Conservation (phyloP, 257 asterid genomes). For the Parsonsia alboflavescens region DNA sequence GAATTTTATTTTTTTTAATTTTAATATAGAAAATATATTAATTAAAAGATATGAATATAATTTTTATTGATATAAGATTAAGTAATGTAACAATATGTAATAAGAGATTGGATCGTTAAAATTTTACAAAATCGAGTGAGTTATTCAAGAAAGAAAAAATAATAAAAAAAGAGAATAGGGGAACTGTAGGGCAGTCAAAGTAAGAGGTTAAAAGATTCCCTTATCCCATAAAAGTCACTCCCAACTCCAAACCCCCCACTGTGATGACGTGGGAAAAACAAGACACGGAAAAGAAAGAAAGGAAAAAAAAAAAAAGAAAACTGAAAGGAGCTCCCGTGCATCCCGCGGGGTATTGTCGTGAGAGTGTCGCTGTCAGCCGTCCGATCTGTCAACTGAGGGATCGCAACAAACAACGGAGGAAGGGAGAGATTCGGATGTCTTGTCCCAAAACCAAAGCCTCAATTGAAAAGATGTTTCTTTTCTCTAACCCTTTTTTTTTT, state of each 20-base stretch:
- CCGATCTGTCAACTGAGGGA: slow-evolving; percentile 11
- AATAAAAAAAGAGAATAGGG: too few relatives aligned
- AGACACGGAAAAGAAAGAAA: too few relatives aligned
- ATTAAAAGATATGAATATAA: too few relatives aligned
- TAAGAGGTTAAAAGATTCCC: slow-evolving; percentile 17
- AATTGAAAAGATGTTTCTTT: not conserved
- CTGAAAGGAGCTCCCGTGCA: slow-evolving; percentile 50
- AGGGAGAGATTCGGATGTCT: not conserved
- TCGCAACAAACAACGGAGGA: not conserved
- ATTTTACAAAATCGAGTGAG: too few relatives aligned
- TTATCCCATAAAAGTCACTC: slow-evolving; percentile 1
- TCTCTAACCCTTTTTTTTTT: not conserved
- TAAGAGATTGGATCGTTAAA: too few relatives aligned
- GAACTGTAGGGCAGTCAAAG: slow-evolving; percentile 16
- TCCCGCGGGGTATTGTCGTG: slow-evolving; percentile 54
- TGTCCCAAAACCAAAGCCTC: not conserved
- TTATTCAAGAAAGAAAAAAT: too few relatives aligned
- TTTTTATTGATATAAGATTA: too few relatives aligned
- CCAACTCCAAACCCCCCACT: not conserved
- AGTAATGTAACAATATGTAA: too few relatives aligned
- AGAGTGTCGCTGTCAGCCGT: slow-evolving; percentile 20
- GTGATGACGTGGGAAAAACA: slow-evolving; percentile 9
- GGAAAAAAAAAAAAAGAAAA: too few relatives aligned
- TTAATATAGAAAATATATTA: too few relatives aligned
- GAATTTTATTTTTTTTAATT: too few relatives aligned